Base-by-base conservation (phyloP, 257 asterid species). In the Scutellaria baicalensis region DNA sequence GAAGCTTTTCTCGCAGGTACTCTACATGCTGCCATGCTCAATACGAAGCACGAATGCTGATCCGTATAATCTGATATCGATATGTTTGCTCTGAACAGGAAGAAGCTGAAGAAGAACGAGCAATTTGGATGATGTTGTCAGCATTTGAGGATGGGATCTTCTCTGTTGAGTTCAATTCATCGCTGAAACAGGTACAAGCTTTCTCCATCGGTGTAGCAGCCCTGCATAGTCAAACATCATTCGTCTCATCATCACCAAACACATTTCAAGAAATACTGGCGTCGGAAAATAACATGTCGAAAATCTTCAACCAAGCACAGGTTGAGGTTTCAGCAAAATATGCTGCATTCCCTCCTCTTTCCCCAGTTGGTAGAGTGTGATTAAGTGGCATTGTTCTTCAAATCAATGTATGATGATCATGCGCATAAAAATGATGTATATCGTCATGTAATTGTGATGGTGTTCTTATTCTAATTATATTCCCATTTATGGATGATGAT, bases 1-100 rank as follows among this genome's bases (percentile, higher is more conserved):
- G 73, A 84, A 84, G 77, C 93, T 90, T 54, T 82, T 83, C 71
- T 70, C 84, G 14, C 84, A 81, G 97, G 97, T 90, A 72, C 6
- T 40, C 50, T 52, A 51, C 73, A 11, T 73, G 16, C 3, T 50
- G 52, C 20, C 64, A 56, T 23, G 13, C 51, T 23, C 43, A 60
- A 50, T 51, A 58, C 17, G 3, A 35, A 59, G 12, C 35, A 12
- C 35, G 69, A 52, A 39, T 59, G 61, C 45, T 8, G 17, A 52
- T 52, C 4, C 17, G 44, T 31, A 40, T 21, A n/a, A 17, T 61
- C 69, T 38, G 38, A 62, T 58, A 56, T 23, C 16, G 11, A 20
- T 31, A 27, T n/a, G 43, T 40, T 60, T 33, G 13, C 52, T 68
- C 59, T 43, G 23, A n/a, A 42, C 86, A 90, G 86, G 90, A 83